phyloP scores from a whole-genome alignment of 495 filamentous ascomycete genomes.

The Glarea lozoyensis region DNA sequence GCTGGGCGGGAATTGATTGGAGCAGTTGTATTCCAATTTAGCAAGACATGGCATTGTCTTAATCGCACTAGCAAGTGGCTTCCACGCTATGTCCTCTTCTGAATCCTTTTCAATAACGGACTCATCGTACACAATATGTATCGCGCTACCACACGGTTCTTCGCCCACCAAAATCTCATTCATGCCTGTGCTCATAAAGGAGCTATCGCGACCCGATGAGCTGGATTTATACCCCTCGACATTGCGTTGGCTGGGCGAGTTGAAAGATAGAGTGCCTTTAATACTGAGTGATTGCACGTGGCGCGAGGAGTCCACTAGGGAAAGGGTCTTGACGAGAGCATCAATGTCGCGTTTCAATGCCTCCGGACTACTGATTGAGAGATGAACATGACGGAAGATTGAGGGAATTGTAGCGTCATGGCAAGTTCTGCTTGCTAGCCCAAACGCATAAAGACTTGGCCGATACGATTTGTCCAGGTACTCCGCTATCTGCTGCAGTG shows the following conservation, averaged over 20 bases:
- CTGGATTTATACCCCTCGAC: background rate
- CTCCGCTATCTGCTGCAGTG: conserved; percentile 3
- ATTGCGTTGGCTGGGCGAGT: background rate
- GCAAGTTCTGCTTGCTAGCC: conserved; percentile 2
- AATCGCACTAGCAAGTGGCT: background rate
- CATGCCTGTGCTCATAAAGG: background rate
- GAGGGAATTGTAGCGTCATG: background rate
- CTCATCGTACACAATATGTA: background rate
- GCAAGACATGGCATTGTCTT: conserved; percentile 1
- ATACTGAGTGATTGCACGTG: conserved; percentile 1
- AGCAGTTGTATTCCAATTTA: conserved; percentile 2
- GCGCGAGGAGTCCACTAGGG: background rate
- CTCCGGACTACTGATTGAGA: background rate
- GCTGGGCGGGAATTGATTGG: background rate
- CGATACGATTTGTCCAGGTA: conserved; percentile 1
- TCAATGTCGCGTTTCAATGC: conserved; percentile 1
- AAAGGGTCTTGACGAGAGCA: conserved; percentile 1
- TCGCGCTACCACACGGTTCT: background rate
- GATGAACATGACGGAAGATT: background rate
- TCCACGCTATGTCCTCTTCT: conserved; percentile 1
- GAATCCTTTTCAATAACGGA: background rate
- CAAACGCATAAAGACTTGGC: conserved; percentile 2
- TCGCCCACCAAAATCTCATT: background rate
- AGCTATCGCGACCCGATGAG: background rate
- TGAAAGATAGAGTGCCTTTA: background rate